Conservation (phyloP, 495 filamentous ascomycete genomes). For the Filosporella fistucella region DNA sequence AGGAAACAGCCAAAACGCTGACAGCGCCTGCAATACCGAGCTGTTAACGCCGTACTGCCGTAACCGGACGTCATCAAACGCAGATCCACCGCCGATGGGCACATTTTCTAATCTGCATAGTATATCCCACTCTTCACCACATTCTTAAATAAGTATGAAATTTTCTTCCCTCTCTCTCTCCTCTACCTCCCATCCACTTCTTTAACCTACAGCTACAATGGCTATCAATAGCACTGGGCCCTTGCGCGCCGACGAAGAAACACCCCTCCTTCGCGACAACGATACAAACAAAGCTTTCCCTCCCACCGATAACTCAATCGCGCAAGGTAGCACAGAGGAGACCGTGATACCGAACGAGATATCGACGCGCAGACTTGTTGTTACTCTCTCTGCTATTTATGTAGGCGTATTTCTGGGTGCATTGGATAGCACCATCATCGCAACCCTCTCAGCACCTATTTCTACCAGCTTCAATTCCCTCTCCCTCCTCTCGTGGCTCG, state of each 20-base stretch:
- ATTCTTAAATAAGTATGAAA: slow-evolving; percentile 5
- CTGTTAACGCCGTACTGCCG: no score
- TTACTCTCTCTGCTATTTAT: slow-evolving; percentile 58
- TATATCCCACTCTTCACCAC: slow-evolving; percentile 12
- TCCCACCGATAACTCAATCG: no score
- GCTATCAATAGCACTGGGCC: background rate
- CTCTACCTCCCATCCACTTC: background rate
- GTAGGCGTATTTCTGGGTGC: slow-evolving; percentile 82
- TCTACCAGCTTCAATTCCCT: slow-evolving; percentile 80
- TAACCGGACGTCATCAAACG: no score
- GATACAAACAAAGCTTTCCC: background rate
- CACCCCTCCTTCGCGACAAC: slow-evolving; percentile 23
- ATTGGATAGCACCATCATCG: slow-evolving; percentile 78
- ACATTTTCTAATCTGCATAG: background rate
- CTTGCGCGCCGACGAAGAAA: slow-evolving; percentile 15
- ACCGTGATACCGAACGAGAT: slow-evolving; percentile 37
- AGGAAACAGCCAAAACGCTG: no score
- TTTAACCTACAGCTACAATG: slow-evolving; percentile 3
- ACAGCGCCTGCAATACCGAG: no score
- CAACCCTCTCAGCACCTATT: slow-evolving; percentile 81
- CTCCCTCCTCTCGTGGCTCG: slow-evolving; percentile 85
- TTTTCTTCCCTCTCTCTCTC: slow-evolving; percentile 2
- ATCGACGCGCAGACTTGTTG: slow-evolving; percentile 37
- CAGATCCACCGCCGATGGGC: background rate
- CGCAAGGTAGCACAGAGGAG: slow-evolving; percentile 8